Percentiles rank a stretch among this genome's conserved stretches.
Conservation (phyloP, 1,284 basidiomycete genomes). For the Takashimella koratensis region DNA sequence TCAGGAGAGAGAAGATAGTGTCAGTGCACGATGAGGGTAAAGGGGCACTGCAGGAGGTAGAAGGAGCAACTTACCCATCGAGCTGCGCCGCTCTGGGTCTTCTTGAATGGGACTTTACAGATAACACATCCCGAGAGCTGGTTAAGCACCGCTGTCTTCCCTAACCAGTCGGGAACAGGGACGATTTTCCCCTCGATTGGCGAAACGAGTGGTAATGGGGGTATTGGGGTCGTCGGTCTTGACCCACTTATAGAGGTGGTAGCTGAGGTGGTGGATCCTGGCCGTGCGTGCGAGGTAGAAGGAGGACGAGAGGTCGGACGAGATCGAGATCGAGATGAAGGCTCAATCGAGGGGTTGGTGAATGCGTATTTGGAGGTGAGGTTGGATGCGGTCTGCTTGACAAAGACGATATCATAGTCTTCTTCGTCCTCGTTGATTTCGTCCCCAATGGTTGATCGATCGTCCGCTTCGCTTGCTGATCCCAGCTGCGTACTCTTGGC, state of each 20-base stretch:
- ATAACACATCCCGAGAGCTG: constrained; percentile 27
- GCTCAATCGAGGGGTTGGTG: background rate
- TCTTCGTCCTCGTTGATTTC: constrained; percentile 2
- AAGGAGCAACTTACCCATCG: constrained; percentile 36
- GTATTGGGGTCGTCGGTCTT: background rate
- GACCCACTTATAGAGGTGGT: background rate
- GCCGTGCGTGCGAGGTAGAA: constrained; percentile 16
- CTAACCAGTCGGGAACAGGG: constrained; percentile 36
- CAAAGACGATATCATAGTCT: constrained; percentile 16
- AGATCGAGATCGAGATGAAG: constrained; percentile 41
- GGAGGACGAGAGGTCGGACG: constrained; percentile 57
- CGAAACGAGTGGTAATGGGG: background rate
- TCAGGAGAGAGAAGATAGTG: too few relatives aligned
- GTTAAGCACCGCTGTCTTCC: constrained; percentile 24
- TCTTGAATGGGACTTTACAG: constrained; percentile 30
- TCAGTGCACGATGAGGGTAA: too few relatives aligned
- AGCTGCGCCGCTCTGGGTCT: constrained; percentile 31
- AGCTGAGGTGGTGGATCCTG: background rate
- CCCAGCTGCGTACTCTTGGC: too few relatives aligned
- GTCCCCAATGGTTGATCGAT: background rate
- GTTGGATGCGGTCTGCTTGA: background rate
- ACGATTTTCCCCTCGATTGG: background rate
- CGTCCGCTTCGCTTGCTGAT: constrained; percentile 3
- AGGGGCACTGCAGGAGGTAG: background rate
- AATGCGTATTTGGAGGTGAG: background rate